Evolutionary conservation across 1,139 yeast genomes (phyloP).

Genomic region (Yamadazyma oceani): DNA sequence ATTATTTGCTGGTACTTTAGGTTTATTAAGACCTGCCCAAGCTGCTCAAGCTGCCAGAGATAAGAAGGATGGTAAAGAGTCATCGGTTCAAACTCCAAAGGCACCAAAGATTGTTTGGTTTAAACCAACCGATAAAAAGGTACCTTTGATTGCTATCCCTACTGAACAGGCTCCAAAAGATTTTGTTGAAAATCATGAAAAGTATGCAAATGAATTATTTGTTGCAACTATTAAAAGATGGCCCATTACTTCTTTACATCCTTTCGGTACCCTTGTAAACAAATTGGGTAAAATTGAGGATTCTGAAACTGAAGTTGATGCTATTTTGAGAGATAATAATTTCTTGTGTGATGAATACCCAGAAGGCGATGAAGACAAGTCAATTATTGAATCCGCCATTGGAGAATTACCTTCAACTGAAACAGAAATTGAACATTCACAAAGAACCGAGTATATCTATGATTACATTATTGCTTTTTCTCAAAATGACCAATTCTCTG

Average conservation of each 20-base stretch:
- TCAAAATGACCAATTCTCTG: conserved; percentile 60
- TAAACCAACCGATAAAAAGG: conserved; percentile 96
- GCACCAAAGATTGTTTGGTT: conserved; percentile 98
- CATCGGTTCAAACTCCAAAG: conserved; percentile 48
- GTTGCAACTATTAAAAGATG: conserved; percentile 96
- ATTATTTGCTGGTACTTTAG: conserved; percentile 89
- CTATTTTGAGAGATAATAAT: conserved; percentile 89
- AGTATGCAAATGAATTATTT: conserved; percentile 76
- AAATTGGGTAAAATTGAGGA: conserved; percentile 83
- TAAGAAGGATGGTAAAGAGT: conserved; percentile 54
- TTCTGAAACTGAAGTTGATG: conserved; percentile 77
- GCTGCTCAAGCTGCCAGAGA: conserved; percentile 85
- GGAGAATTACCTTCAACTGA: conserved; percentile 41
- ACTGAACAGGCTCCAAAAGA: conserved; percentile 97
- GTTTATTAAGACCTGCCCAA: conserved; percentile 91
- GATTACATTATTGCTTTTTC: conserved; percentile 70
- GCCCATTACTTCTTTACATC: conserved; percentile 98
- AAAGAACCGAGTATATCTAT: conserved; percentile 58
- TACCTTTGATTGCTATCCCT: conserved; percentile 96
- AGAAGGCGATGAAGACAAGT: conserved; percentile 36
- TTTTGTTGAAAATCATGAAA: conserved; percentile 88
- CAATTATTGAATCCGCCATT: conserved; percentile 15
- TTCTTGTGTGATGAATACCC: conserved; percentile 85
- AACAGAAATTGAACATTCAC: conserved; percentile 31
- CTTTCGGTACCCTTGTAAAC: conserved; percentile 90